These are phyloP conservation scores for Aaosphaeria pasadenensis DNA, from an alignment of 2,329 filamentous ascomycete species.

Conservation along the genomic window DNA sequence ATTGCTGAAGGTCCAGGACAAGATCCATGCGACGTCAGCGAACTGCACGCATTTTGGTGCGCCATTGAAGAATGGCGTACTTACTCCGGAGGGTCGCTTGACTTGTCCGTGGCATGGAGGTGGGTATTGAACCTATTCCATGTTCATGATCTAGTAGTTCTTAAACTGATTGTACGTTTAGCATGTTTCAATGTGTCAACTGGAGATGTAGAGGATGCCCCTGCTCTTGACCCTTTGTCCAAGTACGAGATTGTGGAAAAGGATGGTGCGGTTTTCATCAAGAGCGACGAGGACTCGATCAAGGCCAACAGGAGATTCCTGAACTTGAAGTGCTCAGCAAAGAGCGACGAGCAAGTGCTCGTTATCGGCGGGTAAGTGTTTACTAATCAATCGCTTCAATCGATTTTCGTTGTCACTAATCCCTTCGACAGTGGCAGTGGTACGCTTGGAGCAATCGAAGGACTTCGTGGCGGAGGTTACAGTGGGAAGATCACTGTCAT, in stretches of 20 bases:
- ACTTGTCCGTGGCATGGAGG: slow-evolving; percentile 97
- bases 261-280: slow-evolving; percentile 80
- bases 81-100: slow-evolving; percentile 76
- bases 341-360: slow-evolving; percentile 65
- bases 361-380: slow-evolving; percentile 53
- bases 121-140: slow-evolving; percentile 39
- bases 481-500: slow-evolving; percentile 78
- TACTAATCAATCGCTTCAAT: not conserved
- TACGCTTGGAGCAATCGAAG: slow-evolving; percentile 76
- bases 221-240: slow-evolving; percentile 80
- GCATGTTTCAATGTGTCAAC: slow-evolving; percentile 90
- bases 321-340: slow-evolving; percentile 66
- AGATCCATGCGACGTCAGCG: slow-evolving; percentile 74
- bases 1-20: slow-evolving; percentile 73
- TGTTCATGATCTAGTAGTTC: not conserved
- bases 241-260: slow-evolving; percentile 79
- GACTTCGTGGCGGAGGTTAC: slow-evolving; percentile 78
- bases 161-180: slow-evolving; percentile 29
- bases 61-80: slow-evolving; percentile 79
- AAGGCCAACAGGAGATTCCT: slow-evolving; percentile 72
- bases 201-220: slow-evolving; percentile 93
- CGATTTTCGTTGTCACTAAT: slow-evolving; percentile 4
- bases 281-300: slow-evolving; percentile 73
- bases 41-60: slow-evolving; percentile 93
- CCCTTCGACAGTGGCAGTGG: slow-evolving; percentile 64